Evolutionary conservation across 225 moss, liverwort and hornwort genomes (phyloP).

Genomic region (Marchantia polymorpha): DNA sequence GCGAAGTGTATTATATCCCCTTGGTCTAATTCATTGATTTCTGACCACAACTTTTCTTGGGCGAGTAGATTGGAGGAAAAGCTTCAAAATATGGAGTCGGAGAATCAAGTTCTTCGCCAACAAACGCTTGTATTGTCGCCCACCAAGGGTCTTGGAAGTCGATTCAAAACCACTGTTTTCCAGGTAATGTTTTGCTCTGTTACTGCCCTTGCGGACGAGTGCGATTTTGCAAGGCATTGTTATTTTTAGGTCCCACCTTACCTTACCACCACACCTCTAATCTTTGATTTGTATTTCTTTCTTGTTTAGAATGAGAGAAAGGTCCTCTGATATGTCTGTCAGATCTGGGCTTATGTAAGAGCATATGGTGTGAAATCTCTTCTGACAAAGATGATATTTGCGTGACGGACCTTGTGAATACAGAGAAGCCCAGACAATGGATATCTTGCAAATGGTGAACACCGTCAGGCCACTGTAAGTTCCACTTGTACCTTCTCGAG

Average conservation of each 20-base stretch:
- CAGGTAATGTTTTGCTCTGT: constrained; percentile 85
- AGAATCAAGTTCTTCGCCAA: constrained; percentile 99
- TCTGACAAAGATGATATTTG: neutral
- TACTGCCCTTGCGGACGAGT: too few species aligned
- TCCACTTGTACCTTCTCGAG: neutral
- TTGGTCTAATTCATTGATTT: neutral
- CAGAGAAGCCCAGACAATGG: constrained; percentile 98
- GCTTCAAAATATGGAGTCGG: constrained; percentile 94
- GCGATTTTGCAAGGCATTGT: too few species aligned
- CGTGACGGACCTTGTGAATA: constrained; percentile 1
- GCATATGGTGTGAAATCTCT: too few species aligned
- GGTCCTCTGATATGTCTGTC: neutral
- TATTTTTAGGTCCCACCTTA: neutral
- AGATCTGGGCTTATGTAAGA: neutral
- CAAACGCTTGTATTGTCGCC: constrained; percentile 94
- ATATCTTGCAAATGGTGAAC: constrained; percentile 67
- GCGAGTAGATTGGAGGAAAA: constrained; percentile 86
- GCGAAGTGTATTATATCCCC: neutral
- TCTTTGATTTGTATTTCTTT: neutral
- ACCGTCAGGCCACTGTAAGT: constrained; percentile 63
- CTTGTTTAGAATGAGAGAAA: neutral
- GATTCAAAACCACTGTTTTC: constrained; percentile 92
- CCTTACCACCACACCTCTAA: too few species aligned
- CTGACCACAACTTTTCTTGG: neutral
- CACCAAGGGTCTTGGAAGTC: constrained; percentile 85